Conservation (phyloP, 257 asterid genomes). For the Rhazya stricta region DNA sequence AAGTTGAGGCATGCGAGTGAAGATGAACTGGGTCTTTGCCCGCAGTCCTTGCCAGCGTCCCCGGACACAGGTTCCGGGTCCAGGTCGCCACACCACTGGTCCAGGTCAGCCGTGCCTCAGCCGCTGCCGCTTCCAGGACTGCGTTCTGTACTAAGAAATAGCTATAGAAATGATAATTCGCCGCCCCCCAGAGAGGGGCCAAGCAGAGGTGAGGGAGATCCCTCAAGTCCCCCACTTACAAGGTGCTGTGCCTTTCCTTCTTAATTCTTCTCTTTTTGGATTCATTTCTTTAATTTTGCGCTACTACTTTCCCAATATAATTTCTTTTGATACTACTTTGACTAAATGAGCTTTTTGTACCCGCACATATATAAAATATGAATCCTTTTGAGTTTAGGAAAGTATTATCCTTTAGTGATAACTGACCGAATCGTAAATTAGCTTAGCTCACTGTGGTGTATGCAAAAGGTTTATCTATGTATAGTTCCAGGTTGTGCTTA, state of each 20-base stretch:
- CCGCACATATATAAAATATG: not conserved
- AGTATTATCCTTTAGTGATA: not conserved
- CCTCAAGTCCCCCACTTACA: slow-evolving; percentile 18
- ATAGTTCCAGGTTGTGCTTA: not conserved
- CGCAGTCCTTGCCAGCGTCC: slow-evolving; percentile 55
- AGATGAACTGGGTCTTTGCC: slow-evolving; percentile 42
- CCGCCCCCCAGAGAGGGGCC: slow-evolving; percentile 17
- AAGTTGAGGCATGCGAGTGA: slow-evolving; percentile 55
- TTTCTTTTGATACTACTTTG: not conserved
- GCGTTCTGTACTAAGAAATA: slow-evolving; percentile 18
- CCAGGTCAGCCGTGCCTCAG: slow-evolving; percentile 64
- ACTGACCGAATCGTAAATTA: not conserved
- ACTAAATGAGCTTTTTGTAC: not conserved
- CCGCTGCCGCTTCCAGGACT: slow-evolving; percentile 73
- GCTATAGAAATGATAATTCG: slow-evolving; percentile 15
- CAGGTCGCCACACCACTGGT: slow-evolving; percentile 43
- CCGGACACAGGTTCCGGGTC: slow-evolving; percentile 37
- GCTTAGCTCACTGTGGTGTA: not conserved
- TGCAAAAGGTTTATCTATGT: not conserved
- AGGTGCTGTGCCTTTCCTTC: slow-evolving; percentile 28
- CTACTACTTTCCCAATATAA: not conserved
- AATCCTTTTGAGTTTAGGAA: not conserved
- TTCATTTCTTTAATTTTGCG: not conserved
- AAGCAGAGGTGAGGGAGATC: slow-evolving; percentile 18
- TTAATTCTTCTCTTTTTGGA: not conserved